These are phyloP conservation scores for Cladosporium velox DNA, from an alignment of 2,329 filamentous ascomycete genomes.

Conservation along the genomic window DNA sequence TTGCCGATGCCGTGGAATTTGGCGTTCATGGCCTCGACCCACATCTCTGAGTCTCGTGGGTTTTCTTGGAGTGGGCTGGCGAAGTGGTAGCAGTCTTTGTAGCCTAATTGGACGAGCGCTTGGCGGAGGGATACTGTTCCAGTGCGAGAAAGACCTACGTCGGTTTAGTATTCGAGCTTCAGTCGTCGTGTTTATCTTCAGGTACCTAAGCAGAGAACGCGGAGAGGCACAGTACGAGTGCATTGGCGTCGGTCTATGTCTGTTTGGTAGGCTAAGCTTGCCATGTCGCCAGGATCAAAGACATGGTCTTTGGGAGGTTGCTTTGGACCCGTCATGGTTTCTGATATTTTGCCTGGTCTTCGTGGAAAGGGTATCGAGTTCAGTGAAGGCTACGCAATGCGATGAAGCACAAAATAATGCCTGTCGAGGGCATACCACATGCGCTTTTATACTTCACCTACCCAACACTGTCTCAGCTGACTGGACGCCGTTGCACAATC, in stretches of 20 bases:
- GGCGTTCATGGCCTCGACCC: constrained; percentile 29
- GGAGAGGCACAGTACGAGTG: constrained; percentile 55
- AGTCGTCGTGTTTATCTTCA: background rate
- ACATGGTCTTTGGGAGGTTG: background rate
- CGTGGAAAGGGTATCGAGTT: background rate
- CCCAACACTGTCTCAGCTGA: background rate
- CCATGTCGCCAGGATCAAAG: constrained; percentile 20
- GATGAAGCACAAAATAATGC: background rate
- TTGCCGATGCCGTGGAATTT: constrained; percentile 24
- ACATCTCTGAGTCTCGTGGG: constrained; percentile 27
- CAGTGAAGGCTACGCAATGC: background rate
- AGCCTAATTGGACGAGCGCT: constrained; percentile 63
- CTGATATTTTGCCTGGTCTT: background rate
- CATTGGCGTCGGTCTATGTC: constrained; percentile 24
- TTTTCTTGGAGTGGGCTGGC: constrained; percentile 43
- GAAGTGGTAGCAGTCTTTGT: constrained; percentile 67
- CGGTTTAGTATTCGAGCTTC: background rate
- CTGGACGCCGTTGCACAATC: background rate
- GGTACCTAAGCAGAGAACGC: constrained; percentile 63
- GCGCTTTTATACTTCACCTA: background rate
- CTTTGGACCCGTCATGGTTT: background rate
- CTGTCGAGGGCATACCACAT: background rate
- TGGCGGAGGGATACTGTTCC: constrained; percentile 57
- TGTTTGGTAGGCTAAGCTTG: constrained; percentile 16
- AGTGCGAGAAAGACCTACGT: constrained; percentile 56